Percentiles rank a stretch among this genome's conserved stretches.
Conservation (phyloP, 2,329 filamentous ascomycete genomes). For the Fusarium keratoplasticum region DNA sequence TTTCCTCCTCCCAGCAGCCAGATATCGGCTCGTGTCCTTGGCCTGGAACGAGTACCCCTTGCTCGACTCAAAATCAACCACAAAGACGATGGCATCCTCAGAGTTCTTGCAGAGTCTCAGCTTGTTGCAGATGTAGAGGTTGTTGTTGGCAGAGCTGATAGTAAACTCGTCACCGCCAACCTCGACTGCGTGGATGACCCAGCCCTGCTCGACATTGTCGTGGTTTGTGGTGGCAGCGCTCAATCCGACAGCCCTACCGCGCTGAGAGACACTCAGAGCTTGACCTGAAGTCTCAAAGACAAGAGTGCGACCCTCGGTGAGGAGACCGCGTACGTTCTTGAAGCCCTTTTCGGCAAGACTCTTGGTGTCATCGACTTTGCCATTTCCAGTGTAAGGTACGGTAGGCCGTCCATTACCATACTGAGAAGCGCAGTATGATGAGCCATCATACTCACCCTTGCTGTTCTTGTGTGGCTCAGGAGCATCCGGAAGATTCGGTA, state of each 20-base stretch:
- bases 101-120: neutral
- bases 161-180: neutral
- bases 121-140: neutral
- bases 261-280: neutral
- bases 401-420: neutral
- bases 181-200: neutral
- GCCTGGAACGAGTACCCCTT: neutral
- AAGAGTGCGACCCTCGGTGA: neutral
- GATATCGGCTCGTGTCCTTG: neutral
- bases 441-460: neutral
- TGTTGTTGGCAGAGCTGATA: neutral
- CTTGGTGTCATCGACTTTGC: neutral
- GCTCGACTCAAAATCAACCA: neutral
- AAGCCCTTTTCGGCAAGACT: neutral
- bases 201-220: neutral
- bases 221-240: neutral
- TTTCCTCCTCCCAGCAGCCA: neutral
- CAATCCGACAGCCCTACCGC: neutral
- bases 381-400: neutral
- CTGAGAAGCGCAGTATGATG: neutral
- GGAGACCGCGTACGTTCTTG: neutral
- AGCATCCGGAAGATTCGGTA: slow-evolving; percentile 57
- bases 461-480: neutral
- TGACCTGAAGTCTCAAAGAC: neutral
- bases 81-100: neutral